Evolutionary conservation across 1,284 basidiomycete species (phyloP), one percentile per base, ranked within the genome.

Genomic region (Cryptococcus amylolentus): DNA sequence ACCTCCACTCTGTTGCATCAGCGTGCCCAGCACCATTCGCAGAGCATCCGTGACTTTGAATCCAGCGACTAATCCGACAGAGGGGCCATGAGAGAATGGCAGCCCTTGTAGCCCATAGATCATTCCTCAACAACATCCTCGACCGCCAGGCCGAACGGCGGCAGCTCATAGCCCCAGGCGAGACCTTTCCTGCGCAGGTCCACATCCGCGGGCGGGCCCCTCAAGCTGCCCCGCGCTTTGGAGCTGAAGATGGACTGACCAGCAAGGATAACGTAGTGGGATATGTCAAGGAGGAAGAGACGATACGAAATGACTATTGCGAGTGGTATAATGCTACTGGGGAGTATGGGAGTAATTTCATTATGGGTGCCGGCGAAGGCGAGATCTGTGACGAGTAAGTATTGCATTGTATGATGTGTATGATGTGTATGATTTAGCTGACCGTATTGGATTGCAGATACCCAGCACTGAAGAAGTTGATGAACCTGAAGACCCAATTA

Each of bases 331-430:
- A 94, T 43, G 87, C 90, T 63, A 84, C 88, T 2, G 92, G 92
- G 8, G 87, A 90, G 63, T 90, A 90, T 85, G 90, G 91, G 2
- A 90, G 93, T 74, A 87, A 95, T 70, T 90, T 87, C 84, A 88
- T 97, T 14, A 79, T 91, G 5, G 91, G 91, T 28, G 88, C 89
- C 3, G 87, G 87, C 59, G 87, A 88, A 16, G 86, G 89, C 43
- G 84, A 85, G 58, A 84, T 95, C 5, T 98, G 97, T 67, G 87
- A 89, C 79, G 95, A 98, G 91, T 96, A 69, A 72, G 89, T 83
- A 5, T 14, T 28, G 18, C 26, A 2, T 31, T 7, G 13, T 38
- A 13, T 5, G 1, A 42, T 18, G 12, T 7, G 13, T 38, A 13
- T 5, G 1, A 42, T 18, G 12, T 23, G 10, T 18, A 8, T 16